Percentiles rank a stretch among this genome's conserved stretches.
These are phyloP conservation scores for Leccinellum luteum DNA, from an alignment of 768 basidiomycete species.

Conservation along the genomic window DNA sequence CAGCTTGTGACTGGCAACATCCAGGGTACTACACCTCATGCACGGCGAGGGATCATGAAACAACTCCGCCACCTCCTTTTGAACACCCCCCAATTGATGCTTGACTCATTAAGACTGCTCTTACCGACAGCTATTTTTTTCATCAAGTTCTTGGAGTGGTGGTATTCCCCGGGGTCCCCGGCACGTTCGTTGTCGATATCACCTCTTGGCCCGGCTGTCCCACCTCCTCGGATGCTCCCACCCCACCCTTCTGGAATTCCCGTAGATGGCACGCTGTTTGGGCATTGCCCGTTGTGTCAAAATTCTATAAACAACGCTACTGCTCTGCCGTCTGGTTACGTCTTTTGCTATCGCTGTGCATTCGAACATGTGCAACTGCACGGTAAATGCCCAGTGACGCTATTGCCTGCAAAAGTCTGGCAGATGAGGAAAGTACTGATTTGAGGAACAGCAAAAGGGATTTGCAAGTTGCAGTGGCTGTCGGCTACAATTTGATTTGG, in stretches of 20 bases:
- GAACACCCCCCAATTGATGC: slow-evolving; percentile 56
- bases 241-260: slow-evolving; percentile 72
- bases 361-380: slow-evolving; percentile 77
- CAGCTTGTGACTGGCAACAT: slow-evolving; percentile 16
- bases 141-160: slow-evolving; percentile 98
- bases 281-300: slow-evolving; percentile 82
- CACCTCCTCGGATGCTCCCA: slow-evolving; percentile 71
- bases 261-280: slow-evolving; percentile 65
- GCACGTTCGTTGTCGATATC: slow-evolving; percentile 68
- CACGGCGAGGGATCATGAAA: slow-evolving; percentile 37
- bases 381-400: slow-evolving; percentile 84
- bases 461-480: background rate
- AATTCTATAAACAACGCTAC: slow-evolving; percentile 79
- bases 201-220: slow-evolving; percentile 63
- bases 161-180: slow-evolving; percentile 93
- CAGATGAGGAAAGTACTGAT: slow-evolving; percentile 86
- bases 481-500: slow-evolving; percentile 11
- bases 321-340: slow-evolving; percentile 88
- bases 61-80: slow-evolving; percentile 47
- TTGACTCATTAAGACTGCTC: slow-evolving; percentile 76
- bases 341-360: slow-evolving; percentile 92
- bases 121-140: slow-evolving; percentile 91
- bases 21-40: slow-evolving; percentile 21
- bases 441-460: slow-evolving; percentile 33
- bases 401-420: slow-evolving; percentile 71